These are phyloP conservation scores for Stachybotrys chartarum DNA, from an alignment of 2,329 filamentous ascomycete genomes.

Conservation along the genomic window DNA sequence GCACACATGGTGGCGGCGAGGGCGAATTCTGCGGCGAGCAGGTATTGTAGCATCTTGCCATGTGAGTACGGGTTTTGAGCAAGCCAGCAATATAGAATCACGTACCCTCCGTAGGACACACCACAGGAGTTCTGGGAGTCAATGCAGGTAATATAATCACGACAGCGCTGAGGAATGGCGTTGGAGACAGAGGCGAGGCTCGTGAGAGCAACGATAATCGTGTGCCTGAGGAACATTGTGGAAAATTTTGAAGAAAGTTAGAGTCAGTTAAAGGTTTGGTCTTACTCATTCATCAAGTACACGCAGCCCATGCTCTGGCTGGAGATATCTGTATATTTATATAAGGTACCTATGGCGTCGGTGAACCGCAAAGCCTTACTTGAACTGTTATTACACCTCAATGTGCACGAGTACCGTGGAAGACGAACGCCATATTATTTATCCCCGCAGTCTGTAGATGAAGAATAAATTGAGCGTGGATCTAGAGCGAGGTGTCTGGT, in stretches of 20 bases:
- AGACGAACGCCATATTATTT: not conserved
- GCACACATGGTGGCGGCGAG: constrained; percentile 10
- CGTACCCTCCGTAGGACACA: constrained; percentile 18
- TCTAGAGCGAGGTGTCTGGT: not conserved
- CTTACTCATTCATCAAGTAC: too few relatives aligned
- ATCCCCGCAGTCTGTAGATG: not conserved
- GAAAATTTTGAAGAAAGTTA: too few relatives aligned
- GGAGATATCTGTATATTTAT: too few relatives aligned
- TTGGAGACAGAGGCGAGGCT: constrained; percentile 1
- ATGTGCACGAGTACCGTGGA: too few relatives aligned
- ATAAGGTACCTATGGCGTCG: too few relatives aligned
- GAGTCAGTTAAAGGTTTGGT: too few relatives aligned
- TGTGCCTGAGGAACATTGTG: constrained; percentile 7
- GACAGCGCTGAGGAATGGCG: constrained; percentile 5
- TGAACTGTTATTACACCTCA: not conserved
- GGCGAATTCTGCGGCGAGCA: constrained; percentile 16
- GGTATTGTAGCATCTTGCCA: constrained; percentile 20
- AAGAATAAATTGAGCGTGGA: not conserved
- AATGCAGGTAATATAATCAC: constrained; percentile 13
- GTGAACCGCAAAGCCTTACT: not conserved
- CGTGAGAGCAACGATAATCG: constrained; percentile 4
- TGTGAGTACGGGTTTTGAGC: not conserved
- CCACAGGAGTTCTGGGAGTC: constrained; percentile 19
- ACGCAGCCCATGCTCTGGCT: too few relatives aligned
- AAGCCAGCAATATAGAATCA: not conserved